Evolutionary conservation across 1,284 basidiomycete genomes (phyloP), one percentile per base, ranked within the genome.

Genomic region (Austropuccinia psidii): DNA sequence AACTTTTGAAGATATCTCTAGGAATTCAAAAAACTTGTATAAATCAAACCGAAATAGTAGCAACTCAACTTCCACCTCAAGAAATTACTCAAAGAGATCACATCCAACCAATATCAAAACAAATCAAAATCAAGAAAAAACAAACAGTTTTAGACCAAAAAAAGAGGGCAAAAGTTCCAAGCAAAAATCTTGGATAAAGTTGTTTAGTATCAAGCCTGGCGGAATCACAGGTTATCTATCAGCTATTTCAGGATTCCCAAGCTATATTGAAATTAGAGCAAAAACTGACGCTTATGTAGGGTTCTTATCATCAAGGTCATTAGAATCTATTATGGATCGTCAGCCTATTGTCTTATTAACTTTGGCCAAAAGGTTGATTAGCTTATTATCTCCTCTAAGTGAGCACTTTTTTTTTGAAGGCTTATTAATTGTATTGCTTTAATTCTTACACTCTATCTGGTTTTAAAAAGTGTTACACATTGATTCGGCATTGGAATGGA

Each of bases 171-270:
- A n/a, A n/a, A 11, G n/a, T 31, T 52, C 62, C 17, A 27, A 19
- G 31, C 62, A 50, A 31, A 49, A 65, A 49, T 7, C 62, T 3
- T 78, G 78, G 37, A 80, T 75, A 49, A 76, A 75, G 15, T 84
- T 98, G 35, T 98, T 95, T 81, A 95, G 90, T 1, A 90, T 97
- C 29, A 96, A 95, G 78, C 89, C 93, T n/a, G 95, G 95, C 72
- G 95, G 96, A 0, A 95, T 99, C 69, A 95, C 95, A 1, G 96
- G 96, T 4, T 98, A 98, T 81, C 85, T 99, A n/a, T 91, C 93
- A 17, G 94, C 93, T 0, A 84, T 98, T 4, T 91, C 91, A 75
- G 90, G 89, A 74, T 91, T 90, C 43, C 88, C 93, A 19, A 95
- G 92, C 6, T 98, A 97, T 80, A 93, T 98, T 54, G 93, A 95